Evolutionary conservation across 2,329 filamentous ascomycete species (phyloP).

Genomic region (Microsporum audouinii): DNA sequence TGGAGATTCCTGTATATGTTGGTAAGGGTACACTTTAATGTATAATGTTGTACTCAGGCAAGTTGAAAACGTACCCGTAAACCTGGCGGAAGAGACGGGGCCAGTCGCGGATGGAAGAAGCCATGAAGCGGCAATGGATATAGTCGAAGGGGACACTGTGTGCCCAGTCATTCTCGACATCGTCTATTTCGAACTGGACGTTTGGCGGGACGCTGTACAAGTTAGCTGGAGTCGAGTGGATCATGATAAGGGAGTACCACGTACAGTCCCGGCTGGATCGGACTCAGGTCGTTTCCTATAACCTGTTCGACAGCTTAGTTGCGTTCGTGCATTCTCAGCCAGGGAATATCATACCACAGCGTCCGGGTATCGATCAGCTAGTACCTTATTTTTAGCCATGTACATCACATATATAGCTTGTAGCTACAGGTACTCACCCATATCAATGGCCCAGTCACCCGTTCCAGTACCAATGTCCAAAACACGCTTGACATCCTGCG

Average conservation of each 20-base stretch:
- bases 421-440: not conserved
- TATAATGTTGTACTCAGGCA: not conserved
- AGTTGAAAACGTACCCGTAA: not conserved
- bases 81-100: conserved; percentile 14
- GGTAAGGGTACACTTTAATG: not conserved
- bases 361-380: not conserved
- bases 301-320: conserved; percentile 7
- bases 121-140: conserved; percentile 43
- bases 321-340: not conserved
- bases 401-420: not conserved
- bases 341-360: not conserved
- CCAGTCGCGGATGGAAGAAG: conserved; percentile 44
- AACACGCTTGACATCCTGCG: conserved; percentile 28
- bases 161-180: conserved; percentile 50
- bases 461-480: conserved; percentile 43
- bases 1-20: conserved; percentile 5
- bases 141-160: conserved; percentile 45
- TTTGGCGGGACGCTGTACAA: conserved; percentile 45
- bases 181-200: conserved; percentile 50
- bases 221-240: conserved; percentile 11
- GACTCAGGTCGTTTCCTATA: conserved; percentile 14
- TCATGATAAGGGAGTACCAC: conserved; percentile 16
- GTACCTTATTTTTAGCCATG: not conserved
- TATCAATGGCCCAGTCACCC: conserved; percentile 35
- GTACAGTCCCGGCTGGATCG: conserved; percentile 12